Evolutionary conservation across 805 yeast genomes (phyloP), one percentile per base, ranked within the genome.

Genomic region (Pichia nakasei): DNA sequence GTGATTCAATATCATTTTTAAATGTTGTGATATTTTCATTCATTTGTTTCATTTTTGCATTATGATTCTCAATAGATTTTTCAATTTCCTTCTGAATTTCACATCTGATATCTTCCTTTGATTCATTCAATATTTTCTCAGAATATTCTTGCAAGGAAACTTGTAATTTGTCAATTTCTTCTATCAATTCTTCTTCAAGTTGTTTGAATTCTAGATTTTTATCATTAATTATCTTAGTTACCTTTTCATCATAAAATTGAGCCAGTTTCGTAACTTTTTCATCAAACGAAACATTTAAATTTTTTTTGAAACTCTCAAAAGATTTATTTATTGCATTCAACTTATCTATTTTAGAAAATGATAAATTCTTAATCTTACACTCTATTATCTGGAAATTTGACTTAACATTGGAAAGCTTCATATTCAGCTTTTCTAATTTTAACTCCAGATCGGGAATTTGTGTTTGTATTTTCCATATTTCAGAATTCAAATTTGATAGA

Each of bases 221-320:
- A 15, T 55, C 54, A 7, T 61, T 52, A 29, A 71, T 62, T 6
- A 27, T 27, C 6, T 15, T 27, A 27, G 32, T 27, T 9, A 27
- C 32, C 5, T 27, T 27, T 13, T 27, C 32, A 27, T 27, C 32
- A 27, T 27, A 27, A 27, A 5, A 27, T 27, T 27, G 32, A 8
- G 32, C 32, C n/a, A 27, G n/a, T 27, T 27, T 27, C 3, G 15
- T 27, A 27, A 27, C n/a, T 27, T 27, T 27, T 15, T 27, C 32
- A 12, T 27, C 32, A 27, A 27, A 27, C 15, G 70, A 58, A 32
- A 11, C 34, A 18, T 12, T 53, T 52, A 7, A 57, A 43, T n/a
- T 70, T 61, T 0, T 47, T 18, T 62, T 57, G 32, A 62, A 64
- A 18, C 65, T 51, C 22, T 67, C 64, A 31, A 65, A 64, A 17